Conservation (phyloP, 2,329 filamentous ascomycete species). For the Myriosclerotinia curreyana region DNA sequence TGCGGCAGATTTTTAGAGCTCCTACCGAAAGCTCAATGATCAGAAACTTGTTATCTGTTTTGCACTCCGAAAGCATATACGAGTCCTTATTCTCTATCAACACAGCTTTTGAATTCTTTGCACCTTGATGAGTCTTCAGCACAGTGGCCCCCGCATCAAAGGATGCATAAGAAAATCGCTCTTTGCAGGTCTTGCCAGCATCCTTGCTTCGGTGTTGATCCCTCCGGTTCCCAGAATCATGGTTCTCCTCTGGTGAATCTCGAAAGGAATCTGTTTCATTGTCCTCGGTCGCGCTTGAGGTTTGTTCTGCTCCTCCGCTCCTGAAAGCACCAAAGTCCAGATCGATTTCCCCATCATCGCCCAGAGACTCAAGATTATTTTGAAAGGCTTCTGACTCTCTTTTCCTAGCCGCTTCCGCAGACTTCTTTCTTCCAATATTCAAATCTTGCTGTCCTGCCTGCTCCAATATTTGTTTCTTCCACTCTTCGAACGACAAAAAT, state of each 20-base stretch:
- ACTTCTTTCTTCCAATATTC: conserved; percentile 57
- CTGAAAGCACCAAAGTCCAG: conserved; percentile 66
- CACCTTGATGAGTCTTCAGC: conserved; percentile 81
- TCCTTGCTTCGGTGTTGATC: conserved; percentile 71
- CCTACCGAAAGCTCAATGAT: conserved; percentile 82
- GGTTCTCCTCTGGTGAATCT: conserved; percentile 35
- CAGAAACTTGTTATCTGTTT: conserved; percentile 82
- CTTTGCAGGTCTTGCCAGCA: conserved; percentile 95
- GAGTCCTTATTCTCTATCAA: conserved; percentile 97
- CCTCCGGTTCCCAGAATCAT: conserved; percentile 32
- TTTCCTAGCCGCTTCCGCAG: conserved; percentile 46
- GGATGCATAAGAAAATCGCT: conserved; percentile 94
- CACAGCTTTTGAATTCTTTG: conserved; percentile 84
- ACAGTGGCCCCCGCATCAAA: conserved; percentile 96
- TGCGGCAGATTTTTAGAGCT: conserved; percentile 50
- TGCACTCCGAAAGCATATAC: conserved; percentile 95
- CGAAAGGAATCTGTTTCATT: conserved; percentile 21
- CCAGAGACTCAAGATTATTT: conserved; percentile 72
- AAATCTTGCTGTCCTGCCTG: conserved; percentile 77
- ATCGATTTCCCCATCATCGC: conserved; percentile 86
- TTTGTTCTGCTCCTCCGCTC: conserved; percentile 34
- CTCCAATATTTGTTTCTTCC: conserved; percentile 90
- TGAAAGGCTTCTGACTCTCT: conserved; percentile 55
- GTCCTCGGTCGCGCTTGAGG: conserved; percentile 26
- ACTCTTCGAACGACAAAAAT: conserved; percentile 97